Evolutionary conservation across 106 monocot species (phyloP), one percentile per base, ranked within the genome.

Genomic region (Vanilla planifolia): DNA sequence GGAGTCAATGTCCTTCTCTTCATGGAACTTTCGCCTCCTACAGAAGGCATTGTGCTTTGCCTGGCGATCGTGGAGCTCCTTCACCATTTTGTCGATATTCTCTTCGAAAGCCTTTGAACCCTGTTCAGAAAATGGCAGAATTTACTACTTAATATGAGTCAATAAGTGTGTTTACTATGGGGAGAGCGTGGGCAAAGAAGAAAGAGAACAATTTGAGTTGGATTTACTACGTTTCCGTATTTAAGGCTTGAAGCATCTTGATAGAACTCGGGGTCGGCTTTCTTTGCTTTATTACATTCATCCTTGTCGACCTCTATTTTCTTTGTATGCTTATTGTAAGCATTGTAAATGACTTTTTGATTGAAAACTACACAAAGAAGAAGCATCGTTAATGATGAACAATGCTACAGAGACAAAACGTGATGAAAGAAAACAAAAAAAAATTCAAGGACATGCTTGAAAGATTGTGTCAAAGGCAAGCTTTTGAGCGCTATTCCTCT

Each of bases 1-100:
- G 0, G 92, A 88, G 66, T 98, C 98, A 4, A 92, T 82, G 33
- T 98, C 98, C 85, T 98, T 98, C 72, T 98, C 98, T 37, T 98
- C 88, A 4, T 92, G 87, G 73, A 92, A 98, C 74, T 65, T 85
- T 8, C 98, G 84, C 52, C 98, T 81, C 69, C 98, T 87, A 66
- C 92, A 92, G 55, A 98, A 98, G 1, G 91, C 66, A 16, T 77
- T 71, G 33, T 82, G 73, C 44, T 98, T 98, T 4, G 71, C 53
- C 0, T 98, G 88, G 55, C 77, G 73, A 22, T 92, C 92, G 37
- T 82, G 69, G 28, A 98, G 79, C 62, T 98, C 98, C 69, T 88
- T 88, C 40, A 98, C 85, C 98, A 98, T 98, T 59, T 75, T 76
- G 43, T 98, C 82, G 28, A 98, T 69, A 39, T 98, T 92, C 21